A percentile compares a stretch with the other conserved stretches of the same genome.
phyloP scores from a whole-genome alignment of 768 basidiomycete species.

The Leccinum imitatum region DNA sequence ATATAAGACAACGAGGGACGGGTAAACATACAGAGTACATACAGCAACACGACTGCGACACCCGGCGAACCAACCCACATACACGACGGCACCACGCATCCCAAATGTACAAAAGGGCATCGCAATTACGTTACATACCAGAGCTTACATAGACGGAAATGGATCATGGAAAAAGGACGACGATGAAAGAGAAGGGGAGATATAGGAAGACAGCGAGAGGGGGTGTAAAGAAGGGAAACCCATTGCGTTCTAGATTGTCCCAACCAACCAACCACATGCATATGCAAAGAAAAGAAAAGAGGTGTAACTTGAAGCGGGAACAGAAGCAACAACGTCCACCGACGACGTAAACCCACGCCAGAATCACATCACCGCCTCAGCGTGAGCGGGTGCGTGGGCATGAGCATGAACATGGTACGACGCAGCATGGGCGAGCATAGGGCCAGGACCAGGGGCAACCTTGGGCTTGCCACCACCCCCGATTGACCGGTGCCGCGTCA shows the following conservation, averaged over 20 bases:
- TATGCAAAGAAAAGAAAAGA: too few species aligned
- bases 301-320: background rate
- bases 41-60: conserved; percentile 4
- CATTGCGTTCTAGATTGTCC: conserved; percentile 22
- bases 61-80: too few species aligned
- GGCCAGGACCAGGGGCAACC: background rate
- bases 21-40: conserved; percentile 18
- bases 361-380: conserved; percentile 19
- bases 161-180: background rate
- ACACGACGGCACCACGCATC: background rate
- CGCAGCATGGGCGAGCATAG: background rate
- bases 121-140: conserved; percentile 23
- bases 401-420: background rate
- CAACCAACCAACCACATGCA: background rate
- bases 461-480: conserved; percentile 16
- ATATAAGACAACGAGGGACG: conserved; percentile 15
- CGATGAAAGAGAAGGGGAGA: background rate
- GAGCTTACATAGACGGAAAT: conserved; percentile 14
- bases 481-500: conserved; percentile 19
- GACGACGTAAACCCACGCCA: background rate
- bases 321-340: background rate
- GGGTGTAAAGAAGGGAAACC: background rate
- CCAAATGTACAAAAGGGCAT: conserved; percentile 21
- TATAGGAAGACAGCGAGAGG: too few species aligned
- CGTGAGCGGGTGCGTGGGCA: conserved; percentile 6